A percentile compares a stretch with the other conserved stretches of the same genome.
phyloP scores from a whole-genome alignment of 495 filamentous ascomycete genomes.

The Pyrenula aspistea region DNA sequence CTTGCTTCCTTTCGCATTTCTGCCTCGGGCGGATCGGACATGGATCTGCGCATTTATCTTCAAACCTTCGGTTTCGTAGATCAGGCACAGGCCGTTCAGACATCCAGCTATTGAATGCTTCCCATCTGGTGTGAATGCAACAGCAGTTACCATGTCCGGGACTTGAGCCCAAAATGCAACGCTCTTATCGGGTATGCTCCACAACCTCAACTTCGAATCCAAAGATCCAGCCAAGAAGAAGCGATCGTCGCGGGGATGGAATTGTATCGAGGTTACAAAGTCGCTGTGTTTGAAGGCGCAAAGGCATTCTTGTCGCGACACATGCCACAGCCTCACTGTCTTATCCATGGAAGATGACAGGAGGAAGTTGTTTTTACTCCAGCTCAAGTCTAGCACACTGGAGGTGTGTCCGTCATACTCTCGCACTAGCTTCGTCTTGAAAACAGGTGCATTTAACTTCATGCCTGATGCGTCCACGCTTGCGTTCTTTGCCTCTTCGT shows the following conservation, averaged over 20 bases:
- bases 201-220: slow-evolving; percentile 83
- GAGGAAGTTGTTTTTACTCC: slow-evolving; percentile 99
- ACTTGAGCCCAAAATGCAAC: slow-evolving; percentile 78
- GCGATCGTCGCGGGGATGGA: slow-evolving; percentile 88
- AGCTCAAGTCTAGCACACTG: slow-evolving; percentile 84
- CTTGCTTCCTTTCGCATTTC: slow-evolving; percentile 93
- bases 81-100: slow-evolving; percentile 73
- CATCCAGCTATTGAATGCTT: slow-evolving; percentile 82
- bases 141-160: slow-evolving; percentile 84
- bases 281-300: slow-evolving; percentile 96
- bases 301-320: slow-evolving; percentile 72
- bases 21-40: slow-evolving; percentile 77
- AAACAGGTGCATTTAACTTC: slow-evolving; percentile 82
- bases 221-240: slow-evolving; percentile 94
- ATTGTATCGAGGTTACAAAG: slow-evolving; percentile 88
- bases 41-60: slow-evolving; percentile 77
- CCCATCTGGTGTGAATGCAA: slow-evolving; percentile 88
- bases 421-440: slow-evolving; percentile 60
- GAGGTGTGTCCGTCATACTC: slow-evolving; percentile 79
- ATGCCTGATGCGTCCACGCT: slow-evolving; percentile 21
- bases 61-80: slow-evolving; percentile 91
- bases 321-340: slow-evolving; percentile 91
- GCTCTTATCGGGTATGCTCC: slow-evolving; percentile 95
- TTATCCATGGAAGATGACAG: slow-evolving; percentile 98
- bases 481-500: slow-evolving; percentile 43